These are phyloP conservation scores for Teunomyces gatunensis DNA, from an alignment of 805 yeast genomes.

Conservation along the genomic window DNA sequence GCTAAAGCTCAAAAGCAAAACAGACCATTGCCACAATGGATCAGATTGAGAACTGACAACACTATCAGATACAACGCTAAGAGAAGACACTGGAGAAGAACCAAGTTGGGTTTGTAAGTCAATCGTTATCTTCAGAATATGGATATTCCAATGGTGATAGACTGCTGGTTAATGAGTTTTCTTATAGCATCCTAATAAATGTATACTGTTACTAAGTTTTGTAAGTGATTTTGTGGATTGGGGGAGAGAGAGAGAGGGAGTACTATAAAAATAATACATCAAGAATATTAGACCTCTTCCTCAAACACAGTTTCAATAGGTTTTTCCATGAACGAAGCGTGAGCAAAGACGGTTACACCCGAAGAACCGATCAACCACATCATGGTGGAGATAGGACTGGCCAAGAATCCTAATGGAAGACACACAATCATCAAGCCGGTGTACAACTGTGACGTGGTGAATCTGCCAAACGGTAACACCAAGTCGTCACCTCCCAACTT, in stretches of 20 bases:
- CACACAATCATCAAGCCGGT: constrained; percentile 75
- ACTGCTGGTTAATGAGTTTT: constrained; percentile 2
- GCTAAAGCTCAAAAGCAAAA: constrained; percentile 98
- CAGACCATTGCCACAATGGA: constrained; percentile 99
- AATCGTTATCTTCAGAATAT: constrained; percentile 7
- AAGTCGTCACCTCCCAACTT: constrained; percentile 82
- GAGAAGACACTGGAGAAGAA: constrained; percentile 99
- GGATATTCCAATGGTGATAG: constrained; percentile 3
- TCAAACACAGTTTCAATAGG: constrained; percentile 94
- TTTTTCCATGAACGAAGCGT: constrained; percentile 89
- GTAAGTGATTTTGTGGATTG: neutral
- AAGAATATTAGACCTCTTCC: constrained; percentile 51
- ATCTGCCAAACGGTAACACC: constrained; percentile 65
- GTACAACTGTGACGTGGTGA: constrained; percentile 78
- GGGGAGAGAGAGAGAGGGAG: neutral
- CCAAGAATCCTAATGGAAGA: constrained; percentile 78
- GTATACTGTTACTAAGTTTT: neutral
- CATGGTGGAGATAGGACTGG: constrained; percentile 85
- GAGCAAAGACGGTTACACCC: constrained; percentile 72
- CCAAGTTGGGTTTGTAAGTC: constrained; percentile 90
- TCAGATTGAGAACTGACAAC: constrained; percentile 97
- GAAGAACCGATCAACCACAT: constrained; percentile 92
- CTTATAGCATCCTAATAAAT: constrained; percentile 5
- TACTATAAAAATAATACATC: neutral
- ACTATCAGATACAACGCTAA: constrained; percentile 98